These are phyloP conservation scores for Phytophthora vignae DNA, from an alignment of 352 stramenopile species.

Conservation along the genomic window DNA sequence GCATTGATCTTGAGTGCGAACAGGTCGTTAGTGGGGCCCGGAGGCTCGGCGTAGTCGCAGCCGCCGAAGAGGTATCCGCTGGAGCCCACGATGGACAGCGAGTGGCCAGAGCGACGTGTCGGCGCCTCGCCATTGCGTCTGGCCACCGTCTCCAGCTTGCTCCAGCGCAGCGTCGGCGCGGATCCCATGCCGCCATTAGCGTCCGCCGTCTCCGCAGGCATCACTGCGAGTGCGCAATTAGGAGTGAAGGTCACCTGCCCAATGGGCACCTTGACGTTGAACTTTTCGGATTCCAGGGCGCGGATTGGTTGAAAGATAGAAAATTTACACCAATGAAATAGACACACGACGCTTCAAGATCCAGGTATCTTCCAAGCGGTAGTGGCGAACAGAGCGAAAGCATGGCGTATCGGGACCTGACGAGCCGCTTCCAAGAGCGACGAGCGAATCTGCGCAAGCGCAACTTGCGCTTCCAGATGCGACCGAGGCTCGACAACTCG, in stretches of 20 bases:
- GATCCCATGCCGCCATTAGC: conserved; percentile 1
- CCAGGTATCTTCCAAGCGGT: conserved; percentile 13
- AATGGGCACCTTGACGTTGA: conserved; percentile 28
- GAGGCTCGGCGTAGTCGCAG: conserved; percentile 87
- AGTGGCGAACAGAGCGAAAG: background rate
- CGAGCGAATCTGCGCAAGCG: conserved; percentile 59
- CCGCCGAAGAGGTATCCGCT: conserved; percentile 95
- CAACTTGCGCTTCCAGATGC: conserved; percentile 69
- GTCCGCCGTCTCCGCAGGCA: conserved; percentile 6
- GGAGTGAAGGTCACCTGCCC: conserved; percentile 23
- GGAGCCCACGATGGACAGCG: conserved; percentile 91
- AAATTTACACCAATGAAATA: conserved; percentile 28
- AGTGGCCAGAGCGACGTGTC: conserved; percentile 92
- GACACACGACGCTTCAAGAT: conserved; percentile 59
- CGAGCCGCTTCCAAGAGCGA: conserved; percentile 50
- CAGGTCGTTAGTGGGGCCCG: conserved; percentile 93
- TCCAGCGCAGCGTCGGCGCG: conserved; percentile 53
- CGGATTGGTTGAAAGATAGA: conserved; percentile 24
- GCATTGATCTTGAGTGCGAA: conserved; percentile 93
- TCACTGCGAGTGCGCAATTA: conserved; percentile 12
- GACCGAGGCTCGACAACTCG: conserved; percentile 46
- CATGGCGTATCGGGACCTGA: conserved; percentile 78
- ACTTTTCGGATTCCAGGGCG: background rate
- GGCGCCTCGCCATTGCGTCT: conserved; percentile 87
- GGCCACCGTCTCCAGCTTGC: conserved; percentile 54